Base-by-base conservation (phyloP, 208 protist species). In the Wallacemonas sp. region DNA sequence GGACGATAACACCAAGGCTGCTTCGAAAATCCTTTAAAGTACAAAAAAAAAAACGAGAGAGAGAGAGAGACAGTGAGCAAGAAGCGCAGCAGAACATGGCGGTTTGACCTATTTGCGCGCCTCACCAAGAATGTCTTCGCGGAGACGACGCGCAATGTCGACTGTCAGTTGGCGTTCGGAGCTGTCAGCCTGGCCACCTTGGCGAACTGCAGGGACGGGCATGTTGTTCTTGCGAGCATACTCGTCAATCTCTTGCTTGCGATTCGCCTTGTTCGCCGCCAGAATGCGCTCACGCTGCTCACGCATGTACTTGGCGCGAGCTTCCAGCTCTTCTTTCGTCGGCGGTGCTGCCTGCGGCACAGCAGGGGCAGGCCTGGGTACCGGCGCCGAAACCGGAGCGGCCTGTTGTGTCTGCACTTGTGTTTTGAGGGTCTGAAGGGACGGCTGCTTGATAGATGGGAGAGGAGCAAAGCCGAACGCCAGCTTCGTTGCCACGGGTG, bases 261-360 rank as follows among this genome's bases (percentile, higher is more conserved):
- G 86, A 1, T 53, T 77, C 4, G 79, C 86, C 38, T 90, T 93
- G 56, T 94, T 96, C 47, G 79, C 69, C 4, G 71, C 65, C 0
- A 96, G 58, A 54, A 96, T 91, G 39, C 77, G 78, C 56, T 91
- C 87, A 0, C 91, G 86, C 64, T 96, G 91, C 75, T 93, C 73
- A 31, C 80, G 69, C 85, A 96, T 93, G 72, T 96, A 83, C 62
- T 79, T 36, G 2, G 84, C 91, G 17, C 86, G 72, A 36, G 59
- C 71, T 51, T 91, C 84, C 21, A 96, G 74, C 66, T 96, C 84
- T 61, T 90, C 79, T 64, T 85, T 78, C 30, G 74, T 80, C 0
- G 82, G 79, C 11, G 24, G 30, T 14, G 45, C 41, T 1, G 66
- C 15, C 55, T 12, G 15, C 30, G 31, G 22, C 2, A 63, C 38